Evolutionary conservation across 495 filamentous ascomycete species (phyloP), one percentile per base, ranked within the genome.

Genomic region (Penicillium chermesinum): DNA sequence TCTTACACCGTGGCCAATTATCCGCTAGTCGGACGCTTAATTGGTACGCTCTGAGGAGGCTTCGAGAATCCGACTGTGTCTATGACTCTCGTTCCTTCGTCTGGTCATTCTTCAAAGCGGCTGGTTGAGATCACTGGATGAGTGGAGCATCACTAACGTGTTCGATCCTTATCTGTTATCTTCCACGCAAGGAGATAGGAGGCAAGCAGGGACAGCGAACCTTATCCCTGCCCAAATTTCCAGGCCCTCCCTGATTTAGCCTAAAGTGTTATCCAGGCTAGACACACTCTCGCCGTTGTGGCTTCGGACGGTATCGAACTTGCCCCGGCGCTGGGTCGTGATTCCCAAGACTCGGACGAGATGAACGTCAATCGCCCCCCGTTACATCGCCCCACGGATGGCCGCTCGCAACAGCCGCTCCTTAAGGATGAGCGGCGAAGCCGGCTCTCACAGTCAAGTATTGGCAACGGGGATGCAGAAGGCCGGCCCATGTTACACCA

Each of bases 351-450:
- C 49, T 67, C 61, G 46, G 72, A 74, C 62, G 70, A 75, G 36
- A 74, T 73, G 63, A 58, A 64, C 17, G 54, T 65, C 47, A 65
- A 63, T 44, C 70, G 71, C 45, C 70, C 79, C 19, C 57, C 72
- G 38, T 57, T 77, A 48, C 67, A 77, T 50, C 71, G 72, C 42
- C 67, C 74, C 14, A 66, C 63, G 2, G 75, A 80, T 54, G 74
- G 70, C 49, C 79, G 70, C 25, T 75, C 77, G 32, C 68, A 72
- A 45, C 67, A 75, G 50, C 80, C 80, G 35, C 59, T 85, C 25
- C 65, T 85, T 9, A 79, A 80, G 50, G 74, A 82, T 48, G 78
- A 82, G 47, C 57, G 40, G 12, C 65, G 71, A 30, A 73, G 66
- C 7, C 72, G 79, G 40, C 44, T 66, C 13, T 73, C 69, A 3